Conservation (phyloP, 805 yeast genomes). For the Metschnikowia santaceciliae region DNA sequence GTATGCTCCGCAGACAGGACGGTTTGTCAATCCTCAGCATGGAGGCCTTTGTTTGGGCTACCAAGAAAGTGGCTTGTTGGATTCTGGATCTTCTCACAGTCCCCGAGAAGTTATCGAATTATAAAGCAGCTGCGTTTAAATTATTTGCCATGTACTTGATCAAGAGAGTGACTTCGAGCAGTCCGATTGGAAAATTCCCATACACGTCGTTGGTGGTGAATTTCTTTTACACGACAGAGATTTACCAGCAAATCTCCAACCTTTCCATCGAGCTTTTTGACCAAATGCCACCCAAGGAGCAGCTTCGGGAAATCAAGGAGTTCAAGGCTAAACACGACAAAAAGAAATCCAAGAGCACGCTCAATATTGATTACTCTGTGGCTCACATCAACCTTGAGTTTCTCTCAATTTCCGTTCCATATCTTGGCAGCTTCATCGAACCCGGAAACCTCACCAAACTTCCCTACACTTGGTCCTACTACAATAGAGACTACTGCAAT, state of each 20-base stretch:
- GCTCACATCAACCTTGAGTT: conserved; percentile 5
- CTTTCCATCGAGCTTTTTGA: conserved; percentile 4
- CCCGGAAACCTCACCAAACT: conserved; percentile 5
- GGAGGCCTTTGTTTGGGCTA: conserved; percentile 32
- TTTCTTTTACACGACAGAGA: conserved; percentile 39
- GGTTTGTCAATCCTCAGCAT: conserved; percentile 11
- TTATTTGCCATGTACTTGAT: conserved; percentile 36
- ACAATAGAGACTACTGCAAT: conserved; percentile 13
- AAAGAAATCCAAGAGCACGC: neutral
- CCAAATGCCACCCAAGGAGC: conserved; percentile 1
- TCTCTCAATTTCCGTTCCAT: neutral
- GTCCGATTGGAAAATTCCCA: conserved; percentile 20
- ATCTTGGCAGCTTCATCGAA: conserved; percentile 3
- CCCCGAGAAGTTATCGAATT: conserved; percentile 9
- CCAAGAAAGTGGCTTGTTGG: conserved; percentile 28
- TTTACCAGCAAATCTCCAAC: conserved; percentile 2
- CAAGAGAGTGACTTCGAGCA: conserved; percentile 21
- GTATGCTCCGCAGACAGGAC: conserved; percentile 49
- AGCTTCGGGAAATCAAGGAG: neutral
- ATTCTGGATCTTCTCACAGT: conserved; percentile 25
- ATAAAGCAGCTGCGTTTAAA: conserved; percentile 24
- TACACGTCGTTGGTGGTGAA: conserved; percentile 40
- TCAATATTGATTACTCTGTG: conserved; percentile 4
- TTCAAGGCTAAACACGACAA: neutral
- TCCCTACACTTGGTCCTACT: conserved; percentile 7